phyloP scores from a whole-genome alignment of 1,284 basidiomycete species.

The Gomphus bonarii region DNA sequence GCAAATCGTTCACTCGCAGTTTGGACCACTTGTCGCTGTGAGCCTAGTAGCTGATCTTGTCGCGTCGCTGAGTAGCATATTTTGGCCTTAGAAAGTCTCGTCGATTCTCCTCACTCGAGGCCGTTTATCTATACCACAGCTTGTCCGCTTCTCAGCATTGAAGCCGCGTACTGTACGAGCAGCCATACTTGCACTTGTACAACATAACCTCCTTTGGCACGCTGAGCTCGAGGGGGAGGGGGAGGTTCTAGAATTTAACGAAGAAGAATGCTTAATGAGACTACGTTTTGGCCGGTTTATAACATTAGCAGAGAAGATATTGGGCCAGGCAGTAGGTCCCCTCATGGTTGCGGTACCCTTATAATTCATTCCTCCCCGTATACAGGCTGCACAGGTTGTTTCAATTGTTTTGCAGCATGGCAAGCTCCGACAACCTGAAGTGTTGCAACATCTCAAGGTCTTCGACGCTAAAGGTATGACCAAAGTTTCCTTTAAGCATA shows the following conservation, averaged over 20 bases:
- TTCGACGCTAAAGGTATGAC: slow-evolving; percentile 48
- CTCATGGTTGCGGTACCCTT: not conserved
- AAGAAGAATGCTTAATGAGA: slow-evolving; percentile 69
- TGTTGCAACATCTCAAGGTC: slow-evolving; percentile 44
- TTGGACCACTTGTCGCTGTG: slow-evolving; percentile 70
- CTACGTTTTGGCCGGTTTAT: slow-evolving; percentile 73
- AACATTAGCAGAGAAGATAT: slow-evolving; percentile 59
- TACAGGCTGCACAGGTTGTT: slow-evolving; percentile 65
- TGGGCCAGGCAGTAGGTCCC: slow-evolving; percentile 55
- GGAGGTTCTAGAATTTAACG: slow-evolving; percentile 71
- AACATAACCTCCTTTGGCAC: slow-evolving; percentile 89
- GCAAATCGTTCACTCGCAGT: slow-evolving; percentile 69
- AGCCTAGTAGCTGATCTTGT: slow-evolving; percentile 19
- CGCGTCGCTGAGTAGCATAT: not conserved
- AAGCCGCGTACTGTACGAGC: slow-evolving; percentile 63
- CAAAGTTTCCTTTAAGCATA: not conserved
- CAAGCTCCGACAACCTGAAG: slow-evolving; percentile 70
- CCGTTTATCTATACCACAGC: slow-evolving; percentile 61
- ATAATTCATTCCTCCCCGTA: not conserved
- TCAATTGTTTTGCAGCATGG: slow-evolving; percentile 76
- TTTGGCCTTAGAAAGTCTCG: slow-evolving; percentile 53
- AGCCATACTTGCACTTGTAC: slow-evolving; percentile 74
- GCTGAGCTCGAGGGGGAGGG: slow-evolving; percentile 63
- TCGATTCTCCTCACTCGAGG: slow-evolving; percentile 80
- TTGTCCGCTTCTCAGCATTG: slow-evolving; percentile 52